phyloP scores from a whole-genome alignment of 192 early-diverging fungal species.

The Entomortierella chlamydospora region DNA sequence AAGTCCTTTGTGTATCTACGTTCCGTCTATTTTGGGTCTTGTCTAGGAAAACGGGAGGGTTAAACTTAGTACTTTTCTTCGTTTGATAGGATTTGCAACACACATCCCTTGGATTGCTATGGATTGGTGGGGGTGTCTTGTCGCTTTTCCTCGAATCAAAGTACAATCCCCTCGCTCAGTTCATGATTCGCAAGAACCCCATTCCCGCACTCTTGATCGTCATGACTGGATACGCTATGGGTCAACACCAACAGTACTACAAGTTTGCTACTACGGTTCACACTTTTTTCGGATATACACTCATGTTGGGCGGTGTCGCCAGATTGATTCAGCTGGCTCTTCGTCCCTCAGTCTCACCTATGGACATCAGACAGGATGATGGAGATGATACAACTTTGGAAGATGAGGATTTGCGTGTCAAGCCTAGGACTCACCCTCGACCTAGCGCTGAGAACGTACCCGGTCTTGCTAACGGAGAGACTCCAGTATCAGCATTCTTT shows the following conservation, averaged over 20 bases:
- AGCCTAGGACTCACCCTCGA: conserved; percentile 1
- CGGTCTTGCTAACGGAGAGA: conserved; percentile 40
- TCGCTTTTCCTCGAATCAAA: conserved; percentile 53
- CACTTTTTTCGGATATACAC: conserved; percentile 43
- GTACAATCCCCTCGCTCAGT: conserved; percentile 35
- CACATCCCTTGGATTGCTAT: conserved; percentile 56
- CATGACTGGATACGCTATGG: conserved; percentile 53
- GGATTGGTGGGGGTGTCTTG: conserved; percentile 57
- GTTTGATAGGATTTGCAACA: conserved; percentile 43
- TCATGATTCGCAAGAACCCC: conserved; percentile 54
- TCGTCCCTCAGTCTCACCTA: conserved; percentile 29
- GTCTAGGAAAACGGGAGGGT: too few species aligned
- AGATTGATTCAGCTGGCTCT: conserved; percentile 46
- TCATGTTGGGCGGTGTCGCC: conserved; percentile 45
- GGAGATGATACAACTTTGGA: conserved; percentile 22
- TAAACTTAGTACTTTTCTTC: neutral
- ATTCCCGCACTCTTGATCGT: conserved; percentile 55
- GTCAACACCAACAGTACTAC: conserved; percentile 53
- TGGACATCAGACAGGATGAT: conserved; percentile 6
- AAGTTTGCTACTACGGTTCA: conserved; percentile 42
- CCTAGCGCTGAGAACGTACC: conserved; percentile 6
- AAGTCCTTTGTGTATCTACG: too few species aligned
- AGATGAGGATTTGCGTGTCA: conserved; percentile 27
- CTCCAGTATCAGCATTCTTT: conserved; percentile 50
- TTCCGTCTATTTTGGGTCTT: too few species aligned